Conservation (phyloP, 495 filamentous ascomycete species). For the Aspergillus incahuasiensis region DNA sequence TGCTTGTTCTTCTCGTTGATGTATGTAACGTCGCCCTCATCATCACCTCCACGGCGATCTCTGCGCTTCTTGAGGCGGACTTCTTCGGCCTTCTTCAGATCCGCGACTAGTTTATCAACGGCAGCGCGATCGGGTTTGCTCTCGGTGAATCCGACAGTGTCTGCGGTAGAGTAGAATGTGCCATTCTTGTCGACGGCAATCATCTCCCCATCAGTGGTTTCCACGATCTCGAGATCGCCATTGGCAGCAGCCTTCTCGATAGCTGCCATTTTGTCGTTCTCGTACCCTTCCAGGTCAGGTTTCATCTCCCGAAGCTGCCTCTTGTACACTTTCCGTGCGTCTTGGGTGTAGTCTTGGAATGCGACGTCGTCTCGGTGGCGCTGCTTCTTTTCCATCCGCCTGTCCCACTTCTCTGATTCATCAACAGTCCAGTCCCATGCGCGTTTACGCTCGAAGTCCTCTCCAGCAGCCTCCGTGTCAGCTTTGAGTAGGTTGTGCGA, state of each 20-base stretch:
- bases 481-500: constrained; percentile 92
- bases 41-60: constrained; percentile 67
- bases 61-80: constrained; percentile 75
- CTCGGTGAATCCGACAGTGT: constrained; percentile 73
- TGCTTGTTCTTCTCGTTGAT: constrained; percentile 99
- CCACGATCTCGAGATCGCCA: constrained; percentile 84
- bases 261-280: constrained; percentile 75
- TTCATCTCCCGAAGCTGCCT: constrained; percentile 72
- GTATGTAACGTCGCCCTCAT: constrained; percentile 88
- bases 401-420: constrained; percentile 91
- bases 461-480: constrained; percentile 75
- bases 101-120: constrained; percentile 82
- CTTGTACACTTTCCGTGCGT: constrained; percentile 90
- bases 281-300: constrained; percentile 72
- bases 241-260: constrained; percentile 75
- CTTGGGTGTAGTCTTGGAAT: constrained; percentile 84
- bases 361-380: constrained; percentile 77
- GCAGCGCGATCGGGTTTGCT: constrained; percentile 85
- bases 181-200: constrained; percentile 89
- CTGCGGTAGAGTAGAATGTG: constrained; percentile 81
- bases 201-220: constrained; percentile 90
- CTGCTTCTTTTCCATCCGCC: constrained; percentile 79
- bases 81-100: constrained; percentile 87
- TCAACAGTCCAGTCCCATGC: constrained; percentile 98
- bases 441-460: constrained; percentile 94